Base-by-base conservation (phyloP, 2,329 filamentous ascomycete genomes). In the Xylaria hypoxylon region DNA sequence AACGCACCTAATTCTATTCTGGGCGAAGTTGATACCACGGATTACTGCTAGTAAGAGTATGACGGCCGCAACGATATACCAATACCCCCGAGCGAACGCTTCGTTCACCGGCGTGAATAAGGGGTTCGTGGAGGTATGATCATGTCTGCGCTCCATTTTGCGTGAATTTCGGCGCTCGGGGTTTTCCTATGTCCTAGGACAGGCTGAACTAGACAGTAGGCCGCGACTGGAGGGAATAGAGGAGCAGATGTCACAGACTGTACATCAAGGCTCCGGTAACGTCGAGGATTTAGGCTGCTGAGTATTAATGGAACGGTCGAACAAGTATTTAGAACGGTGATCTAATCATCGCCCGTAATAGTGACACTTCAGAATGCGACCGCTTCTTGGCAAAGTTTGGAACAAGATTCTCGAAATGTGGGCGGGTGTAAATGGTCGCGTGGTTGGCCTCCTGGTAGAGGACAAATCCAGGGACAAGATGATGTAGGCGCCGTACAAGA, bases 41-140 rank as follows among this genome's bases (percentile, higher is more conserved):
- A 83, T 72, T 0, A 74, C 62, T 2, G 80, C 71, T 5, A 86
- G 72, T 0, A 82, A 69, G 1, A 79, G 84, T 4, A 87, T 73
- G 26, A 84, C 81, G 17, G 79, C 83, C 7, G 81, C 85, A 42
- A 87, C 78, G 38, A 87, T 82, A 73, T 89, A 89, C 87, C 87
- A 90, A 72, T 85, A 90, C 2, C 81, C 82, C 19, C 80, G 80
- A 17, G 87, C 86, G 57, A 88, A 80, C 45, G 78, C 79, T 73
- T 81, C 81, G 72, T 89, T 88, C 42, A 77, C 77, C 1, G 76
- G 66, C 64, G 80, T 77, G 73, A 85, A 83, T 73, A 79, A 75
- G 59, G 77, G 74, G 66, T 73, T 75, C 53, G 66, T 65, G 26
- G 61, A 38, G 51, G 61, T 72, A 73, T 74, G 62, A 62, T 66